phyloP scores from a whole-genome alignment of 73 alveolate genomes.

The Halteria grandinella region DNA sequence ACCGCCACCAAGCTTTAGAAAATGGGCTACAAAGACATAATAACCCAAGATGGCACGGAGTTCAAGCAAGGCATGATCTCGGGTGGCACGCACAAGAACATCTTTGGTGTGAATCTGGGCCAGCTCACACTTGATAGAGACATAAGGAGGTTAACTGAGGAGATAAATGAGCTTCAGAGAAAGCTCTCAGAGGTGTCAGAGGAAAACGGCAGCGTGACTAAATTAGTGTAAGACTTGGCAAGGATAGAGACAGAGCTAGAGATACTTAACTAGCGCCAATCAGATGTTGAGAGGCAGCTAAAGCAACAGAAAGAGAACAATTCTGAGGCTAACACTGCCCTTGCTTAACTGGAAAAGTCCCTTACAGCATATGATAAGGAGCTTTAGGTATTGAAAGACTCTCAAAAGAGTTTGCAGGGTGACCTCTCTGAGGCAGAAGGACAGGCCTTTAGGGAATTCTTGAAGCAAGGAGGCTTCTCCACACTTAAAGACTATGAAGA shows the following conservation, averaged over 20 bases:
- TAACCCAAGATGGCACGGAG: slow-evolving; percentile 89
- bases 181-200: slow-evolving; percentile 15
- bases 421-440: slow-evolving; percentile 60
- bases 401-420: slow-evolving; percentile 4
- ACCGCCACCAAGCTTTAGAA: slow-evolving; percentile 66
- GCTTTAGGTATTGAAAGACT: background rate
- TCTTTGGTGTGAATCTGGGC: slow-evolving; percentile 46
- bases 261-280: background rate
- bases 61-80: slow-evolving; percentile 79
- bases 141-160: slow-evolving; percentile 7
- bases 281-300: slow-evolving; percentile 6
- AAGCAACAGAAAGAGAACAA: background rate
- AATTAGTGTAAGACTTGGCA: slow-evolving; percentile 2
- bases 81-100: slow-evolving; percentile 79
- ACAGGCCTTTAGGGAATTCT: slow-evolving; percentile 5
- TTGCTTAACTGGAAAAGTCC: background rate
- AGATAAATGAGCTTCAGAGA: background rate
- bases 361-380: background rate
- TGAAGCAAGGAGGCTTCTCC: background rate
- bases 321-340: background rate
- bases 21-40: slow-evolving; percentile 80
- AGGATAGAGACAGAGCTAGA: slow-evolving; percentile 32
- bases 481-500: slow-evolving; percentile 25
- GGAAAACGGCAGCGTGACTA: background rate
- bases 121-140: slow-evolving; percentile 32